A percentile compares a stretch with the other conserved stretches of the same genome.
These are phyloP conservation scores for Lablab purpureus DNA, from an alignment of 306 rosid species.

Conservation along the genomic window DNA sequence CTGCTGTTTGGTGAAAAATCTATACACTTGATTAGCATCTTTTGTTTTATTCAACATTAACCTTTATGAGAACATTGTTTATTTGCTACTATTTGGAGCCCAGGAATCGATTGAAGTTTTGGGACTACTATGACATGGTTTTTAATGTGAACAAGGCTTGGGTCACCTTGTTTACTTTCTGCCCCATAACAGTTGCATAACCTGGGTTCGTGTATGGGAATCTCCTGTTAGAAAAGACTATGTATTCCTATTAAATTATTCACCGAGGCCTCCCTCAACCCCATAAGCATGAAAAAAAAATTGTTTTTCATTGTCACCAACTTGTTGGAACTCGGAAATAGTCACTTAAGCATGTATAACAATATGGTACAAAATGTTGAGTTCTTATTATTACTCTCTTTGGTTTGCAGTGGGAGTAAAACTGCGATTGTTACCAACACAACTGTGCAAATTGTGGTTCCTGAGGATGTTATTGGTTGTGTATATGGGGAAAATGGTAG, in stretches of 20 bases:
- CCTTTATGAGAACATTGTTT: background rate
- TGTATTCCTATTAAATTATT: background rate
- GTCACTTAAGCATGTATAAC: background rate
- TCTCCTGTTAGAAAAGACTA: background rate
- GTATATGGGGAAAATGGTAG: slow-evolving; percentile 83
- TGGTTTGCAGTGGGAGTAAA: slow-evolving; percentile 74
- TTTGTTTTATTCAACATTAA: slow-evolving; percentile 27
- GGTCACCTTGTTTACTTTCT: background rate
- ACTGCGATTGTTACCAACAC: slow-evolving; percentile 80
- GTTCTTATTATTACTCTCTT: slow-evolving; percentile 38
- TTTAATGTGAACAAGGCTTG: slow-evolving; percentile 23
- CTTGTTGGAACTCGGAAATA: background rate
- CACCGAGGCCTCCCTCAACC: background rate
- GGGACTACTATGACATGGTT: slow-evolving; percentile 9
- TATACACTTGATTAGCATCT: slow-evolving; percentile 16
- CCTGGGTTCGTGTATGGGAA: background rate
- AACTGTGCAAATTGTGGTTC: slow-evolving; percentile 82
- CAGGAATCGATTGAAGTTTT: slow-evolving; percentile 3
- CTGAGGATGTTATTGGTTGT: slow-evolving; percentile 69
- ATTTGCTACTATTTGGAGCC: slow-evolving; percentile 39
- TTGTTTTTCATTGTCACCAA: background rate
- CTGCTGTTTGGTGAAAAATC: slow-evolving; percentile 24
- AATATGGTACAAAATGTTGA: background rate
- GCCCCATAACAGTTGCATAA: background rate
- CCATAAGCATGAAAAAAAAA: slow-evolving; percentile 10